Percentiles rank a stretch among this genome's conserved stretches.
Conservation (phyloP, 129 eudicot species). For the Artemisia tridentata region DNA sequence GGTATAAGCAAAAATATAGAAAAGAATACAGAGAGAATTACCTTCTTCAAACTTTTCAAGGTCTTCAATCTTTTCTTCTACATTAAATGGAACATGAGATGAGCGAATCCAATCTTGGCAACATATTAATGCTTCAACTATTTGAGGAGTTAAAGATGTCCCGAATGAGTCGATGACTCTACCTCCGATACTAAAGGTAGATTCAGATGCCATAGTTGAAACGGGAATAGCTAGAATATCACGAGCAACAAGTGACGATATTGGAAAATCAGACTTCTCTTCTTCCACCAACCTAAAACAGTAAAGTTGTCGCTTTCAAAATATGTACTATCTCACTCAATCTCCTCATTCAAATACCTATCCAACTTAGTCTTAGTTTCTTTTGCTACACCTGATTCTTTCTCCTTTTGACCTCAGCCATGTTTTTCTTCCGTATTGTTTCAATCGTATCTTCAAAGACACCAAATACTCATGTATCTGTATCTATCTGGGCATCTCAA, state of each 20-base stretch:
- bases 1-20: neutral
- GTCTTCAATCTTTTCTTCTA: neutral
- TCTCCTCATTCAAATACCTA: neutral
- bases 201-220: neutral
- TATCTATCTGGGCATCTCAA: neutral
- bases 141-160: neutral
- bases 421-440: neutral
- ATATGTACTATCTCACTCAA: neutral
- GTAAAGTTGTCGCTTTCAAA: neutral
- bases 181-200: neutral
- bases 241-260: neutral
- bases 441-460: neutral
- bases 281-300: neutral
- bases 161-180: neutral
- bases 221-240: neutral
- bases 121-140: neutral
- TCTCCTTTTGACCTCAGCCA: neutral
- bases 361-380: neutral
- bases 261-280: neutral
- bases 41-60: neutral
- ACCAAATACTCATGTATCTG: neutral
- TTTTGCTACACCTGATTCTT: neutral
- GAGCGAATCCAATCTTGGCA: neutral
- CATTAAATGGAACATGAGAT: neutral
- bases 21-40: neutral